Evolutionary conservation across 2,329 filamentous ascomycete species (phyloP), one percentile per base, ranked within the genome.

Genomic region (Tricladium varicosporioides): DNA sequence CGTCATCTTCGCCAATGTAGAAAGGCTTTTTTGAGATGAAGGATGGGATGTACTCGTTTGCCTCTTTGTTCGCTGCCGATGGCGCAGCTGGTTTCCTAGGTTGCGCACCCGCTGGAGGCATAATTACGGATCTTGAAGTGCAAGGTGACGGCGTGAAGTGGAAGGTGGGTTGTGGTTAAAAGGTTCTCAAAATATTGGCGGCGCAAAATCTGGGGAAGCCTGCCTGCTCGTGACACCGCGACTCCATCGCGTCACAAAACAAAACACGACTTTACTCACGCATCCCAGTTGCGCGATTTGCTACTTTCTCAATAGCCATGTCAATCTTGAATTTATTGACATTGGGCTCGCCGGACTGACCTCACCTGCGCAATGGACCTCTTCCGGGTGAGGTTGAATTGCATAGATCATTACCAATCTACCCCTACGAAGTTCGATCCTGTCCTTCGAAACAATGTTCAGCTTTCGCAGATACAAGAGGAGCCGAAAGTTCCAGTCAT

Each of bases 1-100:
- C 84, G 63, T 87, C 87, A 70, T 92, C 90, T 66, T 89, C 86
- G 67, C 83, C 85, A 54, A 95, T 86, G 74, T 97, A 99, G 76
- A 99, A 99, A 4, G 94, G 94, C 66, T 95, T 92, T 74, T 96
- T 97, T 67, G 92, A 92, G 76, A 99, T 99, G 80, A 97, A 99
- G 53, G 90, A 86, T 5, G 94, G 94, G 69, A 99, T 99, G 80
- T 99, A 99, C 73, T 97, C 87, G 81, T 99, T 99, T 74, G 94
- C 91, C 74, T 96, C 92, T 72, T 96, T 96, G 54, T 81, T 83
- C 14, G 81, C 75, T 14, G 74, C 77, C 60, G 71, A 70, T 33
- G 69, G 69, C 45, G 65, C 61, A 42, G 63, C 59, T 15, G 70
- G 69, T 54, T 71, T 71, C 18, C 63, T 57, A 45, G 70, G 69